Conservation (phyloP, 192 early-diverging fungal species). For the Phlyctochytrium bullatum region DNA sequence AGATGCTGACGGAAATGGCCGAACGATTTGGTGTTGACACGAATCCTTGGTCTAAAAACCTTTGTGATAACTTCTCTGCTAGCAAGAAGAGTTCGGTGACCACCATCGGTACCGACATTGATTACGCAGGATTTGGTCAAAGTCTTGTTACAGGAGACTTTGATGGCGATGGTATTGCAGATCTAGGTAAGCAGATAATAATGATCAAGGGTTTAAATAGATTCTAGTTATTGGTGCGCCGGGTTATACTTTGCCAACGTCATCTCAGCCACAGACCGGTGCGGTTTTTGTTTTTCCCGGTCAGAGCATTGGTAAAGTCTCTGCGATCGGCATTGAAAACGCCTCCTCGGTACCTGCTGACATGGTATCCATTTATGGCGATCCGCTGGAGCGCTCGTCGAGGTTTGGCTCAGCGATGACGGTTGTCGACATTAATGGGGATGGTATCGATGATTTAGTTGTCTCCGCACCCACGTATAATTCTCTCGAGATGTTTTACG, state of each 20-base stretch:
- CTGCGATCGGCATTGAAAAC: neutral
- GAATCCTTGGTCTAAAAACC: conserved; percentile 10
- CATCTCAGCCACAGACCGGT: conserved; percentile 17
- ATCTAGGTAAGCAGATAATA: conserved; percentile 37
- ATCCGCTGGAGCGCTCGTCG: conserved; percentile 19
- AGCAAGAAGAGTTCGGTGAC: neutral
- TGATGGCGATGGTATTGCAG: conserved; percentile 53
- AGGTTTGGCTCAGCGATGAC: conserved; percentile 76
- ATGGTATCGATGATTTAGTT: conserved; percentile 84
- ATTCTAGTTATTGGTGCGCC: conserved; percentile 31
- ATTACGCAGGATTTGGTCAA: conserved; percentile 65
- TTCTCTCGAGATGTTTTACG: neutral
- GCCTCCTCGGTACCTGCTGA: neutral
- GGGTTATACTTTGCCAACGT: conserved; percentile 21
- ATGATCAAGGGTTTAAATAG: neutral
- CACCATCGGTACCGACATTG: neutral
- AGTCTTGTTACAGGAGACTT: conserved; percentile 69
- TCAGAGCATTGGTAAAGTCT: neutral
- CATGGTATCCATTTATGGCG: neutral
- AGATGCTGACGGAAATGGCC: neutral
- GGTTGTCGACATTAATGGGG: conserved; percentile 78
- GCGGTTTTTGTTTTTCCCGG: conserved; percentile 25
- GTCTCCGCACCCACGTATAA: conserved; percentile 55
- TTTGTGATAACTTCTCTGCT: neutral
- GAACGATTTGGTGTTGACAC: neutral